These are phyloP conservation scores for Penicillium sp. DNA, from an alignment of 2,329 filamentous ascomycete species.

Conservation along the genomic window DNA sequence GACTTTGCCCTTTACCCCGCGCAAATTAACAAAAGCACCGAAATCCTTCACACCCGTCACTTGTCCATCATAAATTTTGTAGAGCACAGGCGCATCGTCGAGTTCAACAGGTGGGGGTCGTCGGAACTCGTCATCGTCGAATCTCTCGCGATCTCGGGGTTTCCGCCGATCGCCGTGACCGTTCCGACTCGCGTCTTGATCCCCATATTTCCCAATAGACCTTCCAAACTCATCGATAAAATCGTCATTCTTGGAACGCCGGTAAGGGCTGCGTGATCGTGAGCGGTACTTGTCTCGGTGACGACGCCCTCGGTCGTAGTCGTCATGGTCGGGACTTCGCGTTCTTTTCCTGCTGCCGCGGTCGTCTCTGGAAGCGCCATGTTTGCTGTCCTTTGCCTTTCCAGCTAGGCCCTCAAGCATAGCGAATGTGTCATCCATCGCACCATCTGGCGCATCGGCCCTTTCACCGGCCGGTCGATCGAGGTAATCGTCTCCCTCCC, in stretches of 20 bases:
- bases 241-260: conserved; percentile 40
- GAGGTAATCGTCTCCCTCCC: conserved; percentile 46
- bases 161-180: conserved; percentile 41
- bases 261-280: conserved; percentile 44
- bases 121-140: conserved; percentile 52
- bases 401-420: conserved; percentile 79
- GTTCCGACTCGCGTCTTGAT: conserved; percentile 36
- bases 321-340: conserved; percentile 47
- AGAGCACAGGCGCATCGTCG: conserved; percentile 72
- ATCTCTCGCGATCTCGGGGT: conserved; percentile 31
- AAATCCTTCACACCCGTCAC: conserved; percentile 94
- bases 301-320: conserved; percentile 44
- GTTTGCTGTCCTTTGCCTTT: conserved; percentile 47
- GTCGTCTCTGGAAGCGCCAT: conserved; percentile 30
- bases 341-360: conserved; percentile 48
- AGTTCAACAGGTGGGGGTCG: conserved; percentile 65
- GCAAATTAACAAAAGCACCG: conserved; percentile 89
- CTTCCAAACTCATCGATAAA: conserved; percentile 57
- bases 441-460: conserved; percentile 50
- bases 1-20: conserved; percentile 77
- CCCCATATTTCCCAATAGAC: conserved; percentile 36
- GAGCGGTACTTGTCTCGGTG: conserved; percentile 42
- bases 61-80: conserved; percentile 84
- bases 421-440: conserved; percentile 87
- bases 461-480: conserved; percentile 28